phyloP scores from a whole-genome alignment of 1,284 basidiomycete species.

The Fistulinella cinereoalba region DNA sequence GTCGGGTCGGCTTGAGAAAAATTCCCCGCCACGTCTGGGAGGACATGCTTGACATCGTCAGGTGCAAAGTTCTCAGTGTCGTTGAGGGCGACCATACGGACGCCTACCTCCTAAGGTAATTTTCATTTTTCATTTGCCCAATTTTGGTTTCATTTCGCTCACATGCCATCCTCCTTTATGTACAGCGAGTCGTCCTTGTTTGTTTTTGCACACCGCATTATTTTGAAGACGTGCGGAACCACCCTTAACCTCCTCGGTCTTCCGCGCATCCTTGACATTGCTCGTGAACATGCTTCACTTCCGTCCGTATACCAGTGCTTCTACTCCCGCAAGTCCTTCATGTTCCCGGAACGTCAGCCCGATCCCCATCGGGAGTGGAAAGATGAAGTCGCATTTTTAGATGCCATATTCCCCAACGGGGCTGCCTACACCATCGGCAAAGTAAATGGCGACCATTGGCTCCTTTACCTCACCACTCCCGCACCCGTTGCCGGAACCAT shows the following conservation, averaged over 20 bases:
- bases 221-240: constrained; percentile 98
- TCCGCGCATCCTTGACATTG: constrained; percentile 90
- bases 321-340: constrained; percentile 98
- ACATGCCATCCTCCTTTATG: constrained; percentile 12
- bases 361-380: constrained; percentile 96
- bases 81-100: constrained; percentile 87
- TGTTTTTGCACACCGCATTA: constrained; percentile 92
- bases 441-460: constrained; percentile 98
- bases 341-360: constrained; percentile 96
- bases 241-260: constrained; percentile 96
- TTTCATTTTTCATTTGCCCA: background rate
- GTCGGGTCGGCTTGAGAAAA: constrained; percentile 69
- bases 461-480: constrained; percentile 87
- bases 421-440: constrained; percentile 97
- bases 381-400: constrained; percentile 89
- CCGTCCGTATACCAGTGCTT: constrained; percentile 83
- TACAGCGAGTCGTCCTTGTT: constrained; percentile 96
- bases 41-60: constrained; percentile 95
- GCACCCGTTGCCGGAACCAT: constrained; percentile 32
- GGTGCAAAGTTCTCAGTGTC: constrained; percentile 94
- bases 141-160: constrained; percentile 4
- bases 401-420: constrained; percentile 83
- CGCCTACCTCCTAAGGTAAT: constrained; percentile 93
- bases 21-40: constrained; percentile 86
- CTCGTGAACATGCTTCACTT: constrained; percentile 74